Base-by-base conservation (phyloP, 495 filamentous ascomycete genomes). In the Penicillium macrosclerotiorum region DNA sequence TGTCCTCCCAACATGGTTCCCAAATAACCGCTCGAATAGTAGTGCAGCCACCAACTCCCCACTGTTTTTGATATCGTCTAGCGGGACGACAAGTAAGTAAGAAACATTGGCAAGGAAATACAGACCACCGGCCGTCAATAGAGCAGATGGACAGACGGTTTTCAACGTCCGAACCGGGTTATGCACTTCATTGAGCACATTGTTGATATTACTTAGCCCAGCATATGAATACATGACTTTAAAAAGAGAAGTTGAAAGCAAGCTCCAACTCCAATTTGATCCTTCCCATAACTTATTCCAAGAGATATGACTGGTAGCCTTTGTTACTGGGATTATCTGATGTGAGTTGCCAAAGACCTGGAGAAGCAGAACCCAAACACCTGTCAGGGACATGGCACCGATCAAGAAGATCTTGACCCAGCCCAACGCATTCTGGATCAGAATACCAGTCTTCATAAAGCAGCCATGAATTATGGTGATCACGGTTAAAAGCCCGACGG, bases 161-260 rank as follows among this genome's bases (percentile, higher is more conserved):
- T 76, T 81, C 9, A 90, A 54, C 0, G 85, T 90, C 4, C 72
- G 67, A 2, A 88, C 73, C 0, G 86, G 86, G 44, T 89, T 65
- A 37, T 81, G 78, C 12, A 89, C 85, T 55, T 90, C 85, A 43
- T 83, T 84, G 26, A 90, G 65, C n/a, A 89, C 85, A 45, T 89
- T 86, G 61, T 87, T 88, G 44, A 83, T 70, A 48, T 89, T 89
- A 20, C 62, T 74, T 16, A 85, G 63, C 0, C 84, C 86, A 0
- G 83, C 74, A 47, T 86, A 90, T 1, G 86, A 83, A 41, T 87
- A 88, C 16, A 82, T 76, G 0, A 90, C 80, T 55, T 88, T 88
- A 70, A 89, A 86, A 1, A 90, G 53, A 0, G 84, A 75, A 0
- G 83, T 84, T 19, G 81, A 74, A 3, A 74, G 71, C 6, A 86